phyloP scores from a whole-genome alignment of 2,329 filamentous ascomycete genomes.

The Ophiostoma tasmaniense region DNA sequence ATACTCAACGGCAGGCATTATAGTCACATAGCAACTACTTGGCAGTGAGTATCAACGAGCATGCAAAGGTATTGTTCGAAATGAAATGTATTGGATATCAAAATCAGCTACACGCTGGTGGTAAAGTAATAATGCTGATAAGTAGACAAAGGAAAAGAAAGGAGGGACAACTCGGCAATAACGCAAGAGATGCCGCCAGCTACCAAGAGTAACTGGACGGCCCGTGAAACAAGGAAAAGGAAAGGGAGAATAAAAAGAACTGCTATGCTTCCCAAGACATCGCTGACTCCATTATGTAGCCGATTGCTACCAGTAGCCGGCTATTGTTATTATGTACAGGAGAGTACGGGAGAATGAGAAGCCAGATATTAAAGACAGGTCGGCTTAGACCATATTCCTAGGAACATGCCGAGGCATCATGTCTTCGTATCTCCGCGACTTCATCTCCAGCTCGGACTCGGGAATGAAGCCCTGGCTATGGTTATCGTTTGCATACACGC shows the following conservation, averaged over 20 bases:
- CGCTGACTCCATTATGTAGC: not conserved
- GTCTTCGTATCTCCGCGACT: slow-evolving; percentile 48
- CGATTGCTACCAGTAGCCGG: not conserved
- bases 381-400: slow-evolving; percentile 28
- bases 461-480: slow-evolving; percentile 32
- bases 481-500: slow-evolving; percentile 31
- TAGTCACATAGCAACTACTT: not conserved
- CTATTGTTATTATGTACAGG: not conserved
- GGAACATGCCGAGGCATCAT: slow-evolving; percentile 46
- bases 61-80: too few species aligned
- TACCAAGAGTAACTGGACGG: too few species aligned
- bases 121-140: not conserved
- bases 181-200: not conserved
- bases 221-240: too few species aligned
- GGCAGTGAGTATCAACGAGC: not conserved
- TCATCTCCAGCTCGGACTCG: slow-evolving; percentile 40
- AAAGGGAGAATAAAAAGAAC: not conserved
- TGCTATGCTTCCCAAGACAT: not conserved
- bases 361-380: not conserved
- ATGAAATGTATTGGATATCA: not conserved
- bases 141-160: not conserved
- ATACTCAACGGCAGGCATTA: too few species aligned
- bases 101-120: not conserved
- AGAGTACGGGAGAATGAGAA: not conserved
- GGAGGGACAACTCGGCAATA: not conserved